Evolutionary conservation across 352 stramenopile genomes (phyloP).

Genomic region (Globisporangium megalacanthum): DNA sequence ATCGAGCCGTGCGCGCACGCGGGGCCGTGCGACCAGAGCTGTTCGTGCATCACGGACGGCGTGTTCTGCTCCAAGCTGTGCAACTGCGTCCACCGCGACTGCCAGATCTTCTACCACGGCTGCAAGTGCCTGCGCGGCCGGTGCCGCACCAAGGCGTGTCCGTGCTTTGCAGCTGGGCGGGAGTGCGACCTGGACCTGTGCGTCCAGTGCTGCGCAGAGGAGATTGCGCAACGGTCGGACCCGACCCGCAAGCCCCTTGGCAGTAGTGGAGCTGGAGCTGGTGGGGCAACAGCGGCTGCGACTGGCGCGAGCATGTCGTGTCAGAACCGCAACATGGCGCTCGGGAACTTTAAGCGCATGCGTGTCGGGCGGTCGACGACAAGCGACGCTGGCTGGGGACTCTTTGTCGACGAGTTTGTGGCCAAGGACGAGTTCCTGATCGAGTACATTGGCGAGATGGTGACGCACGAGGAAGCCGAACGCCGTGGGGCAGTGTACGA

Average conservation of each 20-base stretch:
- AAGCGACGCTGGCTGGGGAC: slow-evolving; percentile 82
- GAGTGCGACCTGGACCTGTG: slow-evolving; percentile 95
- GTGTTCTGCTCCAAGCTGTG: slow-evolving; percentile 93
- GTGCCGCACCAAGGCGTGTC: slow-evolving; percentile 84
- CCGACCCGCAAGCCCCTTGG: neutral
- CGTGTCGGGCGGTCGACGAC: slow-evolving; percentile 81
- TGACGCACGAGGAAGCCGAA: slow-evolving; percentile 89
- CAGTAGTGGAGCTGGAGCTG: neutral
- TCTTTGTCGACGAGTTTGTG: slow-evolving; percentile 87
- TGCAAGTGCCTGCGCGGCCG: slow-evolving; percentile 82
- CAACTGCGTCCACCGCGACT: slow-evolving; percentile 65
- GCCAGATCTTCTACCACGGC: slow-evolving; percentile 85
- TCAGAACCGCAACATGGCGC: slow-evolving; percentile 58
- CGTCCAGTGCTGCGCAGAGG: slow-evolving; percentile 59
- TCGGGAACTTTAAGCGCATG: slow-evolving; percentile 51
- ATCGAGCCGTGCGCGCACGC: slow-evolving; percentile 86
- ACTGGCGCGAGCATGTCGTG: slow-evolving; percentile 25
- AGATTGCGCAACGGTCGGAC: slow-evolving; percentile 24
- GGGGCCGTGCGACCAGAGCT: slow-evolving; percentile 82
- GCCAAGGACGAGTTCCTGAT: slow-evolving; percentile 92
- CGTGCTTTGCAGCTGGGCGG: slow-evolving; percentile 85
- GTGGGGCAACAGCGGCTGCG: neutral
- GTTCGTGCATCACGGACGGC: slow-evolving; percentile 80
- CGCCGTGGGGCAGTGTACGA: slow-evolving; percentile 85
- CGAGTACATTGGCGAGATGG: slow-evolving; percentile 94